Percentiles rank a stretch among this genome's conserved stretches.
Evolutionary conservation across 2,329 filamentous ascomycete species (phyloP).

Genomic region (Bimuria novae-zelandiae): DNA sequence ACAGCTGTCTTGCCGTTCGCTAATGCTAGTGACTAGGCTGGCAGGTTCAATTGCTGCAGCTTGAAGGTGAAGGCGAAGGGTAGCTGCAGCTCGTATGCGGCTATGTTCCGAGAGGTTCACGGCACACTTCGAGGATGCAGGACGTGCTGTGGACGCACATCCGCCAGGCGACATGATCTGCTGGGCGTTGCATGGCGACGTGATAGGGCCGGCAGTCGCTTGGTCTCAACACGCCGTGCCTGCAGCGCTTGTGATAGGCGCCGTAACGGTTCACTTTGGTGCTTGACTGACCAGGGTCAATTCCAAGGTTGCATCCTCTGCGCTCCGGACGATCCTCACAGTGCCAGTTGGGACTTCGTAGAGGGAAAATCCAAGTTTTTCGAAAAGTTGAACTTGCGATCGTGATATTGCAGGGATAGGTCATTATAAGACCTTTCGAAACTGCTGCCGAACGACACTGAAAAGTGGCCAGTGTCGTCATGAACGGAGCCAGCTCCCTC

Average conservation of each 20-base stretch:
- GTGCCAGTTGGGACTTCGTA: neutral
- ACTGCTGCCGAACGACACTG: neutral
- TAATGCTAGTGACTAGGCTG: too few species aligned
- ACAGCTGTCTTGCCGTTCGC: too few species aligned
- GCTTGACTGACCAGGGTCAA: neutral
- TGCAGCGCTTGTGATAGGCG: constrained; percentile 1
- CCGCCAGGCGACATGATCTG: neutral
- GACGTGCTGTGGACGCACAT: neutral
- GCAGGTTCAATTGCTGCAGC: too few species aligned
- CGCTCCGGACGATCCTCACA: neutral
- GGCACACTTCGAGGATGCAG: neutral
- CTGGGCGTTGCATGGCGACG: neutral
- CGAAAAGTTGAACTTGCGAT: neutral
- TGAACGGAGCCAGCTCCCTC: neutral
- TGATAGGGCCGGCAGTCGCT: neutral
- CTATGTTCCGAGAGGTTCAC: constrained; percentile 4
- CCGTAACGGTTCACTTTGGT: neutral
- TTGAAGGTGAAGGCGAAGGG: too few species aligned
- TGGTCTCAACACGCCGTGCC: constrained; percentile 1
- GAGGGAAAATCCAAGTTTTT: constrained; percentile 1
- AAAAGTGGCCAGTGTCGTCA: constrained; percentile 3
- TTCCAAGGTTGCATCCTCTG: constrained; percentile 2
- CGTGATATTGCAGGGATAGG: constrained; percentile 6
- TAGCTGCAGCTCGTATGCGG: neutral
- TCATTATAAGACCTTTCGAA: neutral